Evolutionary conservation across 2,329 filamentous ascomycete genomes (phyloP), one percentile per base, ranked within the genome.

Genomic region (Dothidotthia symphoricarpi): DNA sequence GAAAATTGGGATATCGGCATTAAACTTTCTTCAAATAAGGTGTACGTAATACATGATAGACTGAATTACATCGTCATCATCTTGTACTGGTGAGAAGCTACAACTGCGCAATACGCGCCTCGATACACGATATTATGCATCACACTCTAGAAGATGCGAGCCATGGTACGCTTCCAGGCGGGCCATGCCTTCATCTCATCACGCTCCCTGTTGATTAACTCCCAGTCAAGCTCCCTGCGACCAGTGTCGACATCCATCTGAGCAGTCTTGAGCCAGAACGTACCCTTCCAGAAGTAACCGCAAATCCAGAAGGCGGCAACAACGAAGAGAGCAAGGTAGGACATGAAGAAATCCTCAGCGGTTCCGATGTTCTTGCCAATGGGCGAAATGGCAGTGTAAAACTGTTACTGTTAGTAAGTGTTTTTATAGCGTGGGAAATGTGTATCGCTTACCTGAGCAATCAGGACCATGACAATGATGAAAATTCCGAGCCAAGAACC

Each of bases 181-280:
- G 79, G 78, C 71, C 70, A 75, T 3, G 65, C 54, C 12, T 74
- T 75, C 14, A 78, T 60, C 61, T 71, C 60, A 25, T 69, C 74
- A 19, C 74, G 71, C 53, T 75, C 70, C 25, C 68, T 73, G 59
- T 82, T 76, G 66, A 83, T 81, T 27, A 69, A 68, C 9, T 83
- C 80, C 79, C 79, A 85, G 59, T 86, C 76, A 34, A 83, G 73
- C 63, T 80, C 75, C 41, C 82, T 75, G 26, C 82, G 76, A 45
- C 82, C 82, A 17, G 74, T 75, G 57, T 86, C 82, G 36, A 86
- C 74, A 51, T 86, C 82, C 41, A 87, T 85, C 49, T 85, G 67
- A 17, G 71, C 66, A 2, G 78, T 61, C 16, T 61, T 73, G 36
- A 82, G 69, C 78, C 79, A 85, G 13, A 76, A 75, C 16, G 71